These are phyloP conservation scores for Suhomyces prunicola DNA, from an alignment of 805 yeast species.

Conservation along the genomic window DNA sequence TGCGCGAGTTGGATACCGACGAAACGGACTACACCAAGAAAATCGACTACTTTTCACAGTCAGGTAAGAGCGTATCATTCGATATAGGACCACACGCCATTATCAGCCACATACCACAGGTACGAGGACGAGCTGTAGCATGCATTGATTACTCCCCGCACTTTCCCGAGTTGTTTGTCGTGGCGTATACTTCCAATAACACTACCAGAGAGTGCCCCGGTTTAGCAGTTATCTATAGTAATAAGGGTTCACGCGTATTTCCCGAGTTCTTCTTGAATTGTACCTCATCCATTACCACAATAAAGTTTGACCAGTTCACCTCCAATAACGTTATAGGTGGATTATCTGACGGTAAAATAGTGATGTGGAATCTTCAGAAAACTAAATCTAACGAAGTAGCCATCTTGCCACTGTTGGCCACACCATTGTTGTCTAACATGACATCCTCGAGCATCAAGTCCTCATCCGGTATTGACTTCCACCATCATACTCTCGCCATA, in stretches of 20 bases:
- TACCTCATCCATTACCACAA: constrained; percentile 35
- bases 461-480: neutral
- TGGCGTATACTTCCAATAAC: constrained; percentile 3
- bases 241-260: constrained; percentile 3
- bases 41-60: constrained; percentile 4
- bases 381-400: constrained; percentile 9
- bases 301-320: constrained; percentile 39
- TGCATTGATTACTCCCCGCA: constrained; percentile 12
- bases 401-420: constrained; percentile 19
- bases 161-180: constrained; percentile 12
- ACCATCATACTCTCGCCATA: constrained; percentile 20
- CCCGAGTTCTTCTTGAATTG: constrained; percentile 43
- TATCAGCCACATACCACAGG: neutral
- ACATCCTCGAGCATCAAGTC: neutral
- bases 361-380: constrained; percentile 46
- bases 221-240: constrained; percentile 10
- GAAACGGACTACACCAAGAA: constrained; percentile 6
- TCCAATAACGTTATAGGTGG: constrained; percentile 47
- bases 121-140: neutral
- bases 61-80: neutral
- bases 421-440: constrained; percentile 19
- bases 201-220: constrained; percentile 5
- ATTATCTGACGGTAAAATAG: constrained; percentile 46
- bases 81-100: neutral
- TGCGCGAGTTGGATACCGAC: constrained; percentile 1